Evolutionary conservation across 106 monocot genomes (phyloP).

Genomic region (Triglochin maritima): DNA sequence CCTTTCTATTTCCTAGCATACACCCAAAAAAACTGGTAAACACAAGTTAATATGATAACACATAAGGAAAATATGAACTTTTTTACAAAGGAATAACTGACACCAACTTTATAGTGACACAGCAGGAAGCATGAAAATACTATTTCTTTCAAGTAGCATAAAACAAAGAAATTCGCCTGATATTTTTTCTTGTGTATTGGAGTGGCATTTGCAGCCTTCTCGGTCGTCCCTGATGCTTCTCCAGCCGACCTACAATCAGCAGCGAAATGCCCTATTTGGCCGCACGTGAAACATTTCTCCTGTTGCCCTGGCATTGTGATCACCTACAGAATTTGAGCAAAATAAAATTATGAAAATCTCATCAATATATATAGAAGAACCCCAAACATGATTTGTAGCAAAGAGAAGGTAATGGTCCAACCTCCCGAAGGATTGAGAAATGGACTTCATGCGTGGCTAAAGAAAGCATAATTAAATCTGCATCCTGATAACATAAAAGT

Average conservation of each 20-base stretch:
- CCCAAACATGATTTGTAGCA: neutral
- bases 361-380: neutral
- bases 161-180: constrained; percentile 37
- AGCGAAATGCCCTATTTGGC: constrained; percentile 85
- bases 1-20: no score
- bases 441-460: constrained; percentile 65
- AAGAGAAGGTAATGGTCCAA: constrained; percentile 6
- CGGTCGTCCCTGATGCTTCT: constrained; percentile 12
- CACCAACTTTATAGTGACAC: neutral
- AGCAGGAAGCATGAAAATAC: no score
- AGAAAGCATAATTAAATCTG: constrained; percentile 94
- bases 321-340: constrained; percentile 42
- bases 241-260: constrained; percentile 65
- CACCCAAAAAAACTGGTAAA: no score
- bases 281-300: constrained; percentile 91
- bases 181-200: constrained; percentile 98
- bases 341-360: neutral
- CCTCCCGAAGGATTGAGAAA: constrained; percentile 70
- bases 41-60: neutral
- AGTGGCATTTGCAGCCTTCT: constrained; percentile 34
- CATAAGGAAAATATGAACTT: neutral
- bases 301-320: constrained; percentile 87
- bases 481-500: constrained; percentile 47
- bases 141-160: no score
- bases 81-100: neutral